These are phyloP conservation scores for Rubus parviflorus DNA, from an alignment of 306 rosid species.

Conservation along the genomic window DNA sequence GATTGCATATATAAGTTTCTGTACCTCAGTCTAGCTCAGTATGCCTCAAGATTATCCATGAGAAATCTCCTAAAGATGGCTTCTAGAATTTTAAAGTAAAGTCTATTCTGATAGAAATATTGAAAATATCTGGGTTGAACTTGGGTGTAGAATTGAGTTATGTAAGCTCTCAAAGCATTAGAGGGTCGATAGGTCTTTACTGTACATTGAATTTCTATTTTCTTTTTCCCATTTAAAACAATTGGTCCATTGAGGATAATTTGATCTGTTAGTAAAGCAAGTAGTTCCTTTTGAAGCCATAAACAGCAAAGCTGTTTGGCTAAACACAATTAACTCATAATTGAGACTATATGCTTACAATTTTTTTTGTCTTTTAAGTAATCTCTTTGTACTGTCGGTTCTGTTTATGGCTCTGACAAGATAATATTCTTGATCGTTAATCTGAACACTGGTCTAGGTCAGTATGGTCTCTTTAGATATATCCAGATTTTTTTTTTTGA, in stretches of 20 bases:
- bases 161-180: conserved; percentile 13
- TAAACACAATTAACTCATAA: not conserved
- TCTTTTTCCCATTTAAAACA: conserved; percentile 18
- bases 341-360: not conserved
- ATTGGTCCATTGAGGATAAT: not conserved
- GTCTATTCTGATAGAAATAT: conserved; percentile 16
- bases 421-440: not conserved
- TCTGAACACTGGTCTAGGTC: not conserved
- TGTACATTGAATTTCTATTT: conserved; percentile 15
- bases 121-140: conserved; percentile 12
- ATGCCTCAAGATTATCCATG: conserved; percentile 6
- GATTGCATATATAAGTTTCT: not conserved
- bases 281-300: conserved; percentile 12
- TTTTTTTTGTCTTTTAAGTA: conserved; percentile 1
- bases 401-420: conserved; percentile 11
- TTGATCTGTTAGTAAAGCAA: conserved; percentile 17
- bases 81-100: conserved; percentile 16
- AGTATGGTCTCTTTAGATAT: not conserved
- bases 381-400: not conserved
- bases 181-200: not conserved
- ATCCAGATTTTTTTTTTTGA: conserved; percentile 3
- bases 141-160: conserved; percentile 22
- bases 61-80: conserved; percentile 13
- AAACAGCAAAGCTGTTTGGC: conserved; percentile 1
- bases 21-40: not conserved